Evolutionary conservation across 805 yeast species (phyloP), one percentile per base, ranked within the genome.

Genomic region (Phaffomyces antillensis): DNA sequence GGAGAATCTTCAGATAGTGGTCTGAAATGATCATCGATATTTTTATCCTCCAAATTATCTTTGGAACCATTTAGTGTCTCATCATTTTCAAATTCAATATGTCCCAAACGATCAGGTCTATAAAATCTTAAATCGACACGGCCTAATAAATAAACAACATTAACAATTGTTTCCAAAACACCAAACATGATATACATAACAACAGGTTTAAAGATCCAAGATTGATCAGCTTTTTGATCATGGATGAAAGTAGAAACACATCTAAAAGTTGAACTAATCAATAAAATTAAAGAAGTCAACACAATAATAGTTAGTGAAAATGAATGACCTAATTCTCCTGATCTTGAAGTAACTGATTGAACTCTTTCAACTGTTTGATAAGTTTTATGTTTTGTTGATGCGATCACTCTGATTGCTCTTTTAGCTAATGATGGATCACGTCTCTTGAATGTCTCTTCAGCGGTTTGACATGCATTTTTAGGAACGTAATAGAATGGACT

Each of bases 41-140:
- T 32, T 41, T 45, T 45, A 11, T 43, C 43, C 20, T 37, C 16
- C n/a, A 44, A 5, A 30, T 45, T 28, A 11, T 37, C 13, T 16
- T 37, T 40, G 2, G 51, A 48, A 2, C 46, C 49, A 30, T 45
- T 45, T 17, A 48, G 28, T 7, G 51, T 48, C 3, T 39, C 49
- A 25, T 38, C 43, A 28, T 35, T 4, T 9, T 30, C 31, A 24
- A 28, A 41, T 4, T 45, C 45, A 17, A 41, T 41, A 18, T 43
- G 42, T 13, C 70, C 73, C 47, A 77, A 65, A 39, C 61, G 64
- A 61, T 83, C 90, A 16, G 93, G 91, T 63, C 86, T 79, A 71
- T 85, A 85, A 65, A 85, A 85, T 61, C 93, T 72, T 55, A 85
- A 69, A 60, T 85, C 93, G 42, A 81, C 77, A 60, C 95, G 74